These are phyloP conservation scores for Aureobasidium sp. DNA, from an alignment of 2,329 filamentous ascomycete genomes.

Conservation along the genomic window DNA sequence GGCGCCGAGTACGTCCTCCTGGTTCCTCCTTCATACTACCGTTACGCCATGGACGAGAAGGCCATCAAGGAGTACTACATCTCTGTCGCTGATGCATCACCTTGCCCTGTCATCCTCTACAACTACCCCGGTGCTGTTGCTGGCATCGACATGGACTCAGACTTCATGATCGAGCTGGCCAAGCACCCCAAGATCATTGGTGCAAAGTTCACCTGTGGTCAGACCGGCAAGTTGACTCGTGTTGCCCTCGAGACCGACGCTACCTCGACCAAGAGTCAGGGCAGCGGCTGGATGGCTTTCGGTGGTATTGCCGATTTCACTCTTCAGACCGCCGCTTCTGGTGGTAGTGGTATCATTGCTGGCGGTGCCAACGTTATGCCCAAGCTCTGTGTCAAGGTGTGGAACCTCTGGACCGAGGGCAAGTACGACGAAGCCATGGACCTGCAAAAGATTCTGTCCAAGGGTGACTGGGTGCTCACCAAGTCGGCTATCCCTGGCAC, in stretches of 20 bases:
- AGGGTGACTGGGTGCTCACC: slow-evolving; percentile 74
- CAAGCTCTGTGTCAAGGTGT: slow-evolving; percentile 69
- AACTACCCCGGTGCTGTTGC: slow-evolving; percentile 85
- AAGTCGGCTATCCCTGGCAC: slow-evolving; percentile 80
- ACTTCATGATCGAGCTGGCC: slow-evolving; percentile 74
- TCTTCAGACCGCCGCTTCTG: slow-evolving; percentile 67
- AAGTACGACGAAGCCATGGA: slow-evolving; percentile 66
- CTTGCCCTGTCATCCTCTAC: slow-evolving; percentile 75
- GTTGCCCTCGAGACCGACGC: slow-evolving; percentile 66
- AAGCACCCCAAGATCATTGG: slow-evolving; percentile 64
- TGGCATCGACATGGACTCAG: slow-evolving; percentile 83
- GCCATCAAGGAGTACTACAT: slow-evolving; percentile 66
- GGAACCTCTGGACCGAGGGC: slow-evolving; percentile 65
- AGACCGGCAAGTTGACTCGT: slow-evolving; percentile 79
- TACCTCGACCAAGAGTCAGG: slow-evolving; percentile 48
- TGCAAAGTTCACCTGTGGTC: slow-evolving; percentile 87
- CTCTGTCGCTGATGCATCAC: slow-evolving; percentile 64
- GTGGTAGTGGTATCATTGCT: slow-evolving; percentile 76
- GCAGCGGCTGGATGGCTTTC: slow-evolving; percentile 66
- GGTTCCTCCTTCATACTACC: slow-evolving; percentile 78
- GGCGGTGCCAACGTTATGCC: slow-evolving; percentile 80
- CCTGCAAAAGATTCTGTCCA: slow-evolving; percentile 68
- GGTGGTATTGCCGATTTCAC: slow-evolving; percentile 86
- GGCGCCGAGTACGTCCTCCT: slow-evolving; percentile 75
- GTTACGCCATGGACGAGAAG: slow-evolving; percentile 63